These are phyloP conservation scores for Penicillium herquei DNA, from an alignment of 495 filamentous ascomycete species.

Conservation along the genomic window DNA sequence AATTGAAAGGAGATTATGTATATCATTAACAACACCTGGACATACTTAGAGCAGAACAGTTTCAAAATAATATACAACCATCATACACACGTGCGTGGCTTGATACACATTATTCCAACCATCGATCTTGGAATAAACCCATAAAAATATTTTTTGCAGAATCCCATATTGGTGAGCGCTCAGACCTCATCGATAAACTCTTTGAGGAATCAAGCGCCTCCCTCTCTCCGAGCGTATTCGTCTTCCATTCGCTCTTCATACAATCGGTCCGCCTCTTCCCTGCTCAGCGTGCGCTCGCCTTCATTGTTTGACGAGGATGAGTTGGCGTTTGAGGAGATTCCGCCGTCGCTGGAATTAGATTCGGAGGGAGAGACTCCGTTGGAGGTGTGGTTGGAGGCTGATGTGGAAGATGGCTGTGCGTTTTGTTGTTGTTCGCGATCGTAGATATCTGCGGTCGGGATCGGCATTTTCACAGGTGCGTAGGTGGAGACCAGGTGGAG, in stretches of 20 bases:
- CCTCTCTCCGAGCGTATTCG: conserved; percentile 76
- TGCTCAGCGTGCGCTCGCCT: conserved; percentile 32
- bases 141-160: background rate
- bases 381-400: conserved; percentile 3
- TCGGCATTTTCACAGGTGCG: conserved; percentile 27
- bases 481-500: background rate
- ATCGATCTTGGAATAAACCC: background rate
- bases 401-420: conserved; percentile 1
- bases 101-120: background rate
- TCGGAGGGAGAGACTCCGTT: conserved; percentile 17
- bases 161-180: background rate
- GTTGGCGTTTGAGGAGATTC: conserved; percentile 3
- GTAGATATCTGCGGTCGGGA: conserved; percentile 23
- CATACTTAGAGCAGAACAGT: background rate
- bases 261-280: conserved; percentile 56
- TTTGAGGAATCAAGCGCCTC: conserved; percentile 50
- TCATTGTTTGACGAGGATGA: conserved; percentile 13
- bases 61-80: background rate
- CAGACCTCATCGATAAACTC: background rate
- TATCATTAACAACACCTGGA: background rate
- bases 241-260: conserved; percentile 76
- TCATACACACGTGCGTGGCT: background rate
- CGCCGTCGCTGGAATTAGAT: conserved; percentile 10
- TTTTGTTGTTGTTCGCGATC: conserved; percentile 14
- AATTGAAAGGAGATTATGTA: background rate